phyloP scores from a whole-genome alignment of 441 rosid genomes.

The Arabidopsis hybrid region DNA sequence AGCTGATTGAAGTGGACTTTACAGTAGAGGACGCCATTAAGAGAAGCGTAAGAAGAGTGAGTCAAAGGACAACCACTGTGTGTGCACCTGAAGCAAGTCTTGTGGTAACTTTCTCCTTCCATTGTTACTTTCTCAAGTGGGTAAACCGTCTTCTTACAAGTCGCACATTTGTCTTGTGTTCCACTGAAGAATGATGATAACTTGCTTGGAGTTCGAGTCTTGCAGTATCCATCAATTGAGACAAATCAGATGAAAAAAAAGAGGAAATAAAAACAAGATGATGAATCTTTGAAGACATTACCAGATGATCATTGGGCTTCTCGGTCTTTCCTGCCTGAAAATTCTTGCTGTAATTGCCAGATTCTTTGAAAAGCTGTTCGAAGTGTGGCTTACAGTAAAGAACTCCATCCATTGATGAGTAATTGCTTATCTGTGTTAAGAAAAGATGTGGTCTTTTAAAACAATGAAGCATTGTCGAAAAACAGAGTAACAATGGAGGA shows the following conservation, averaged over 20 bases:
- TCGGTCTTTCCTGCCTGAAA: constrained; percentile 58
- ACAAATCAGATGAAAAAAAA: constrained; percentile 1
- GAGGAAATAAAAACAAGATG: neutral
- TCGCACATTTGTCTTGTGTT: constrained; percentile 49
- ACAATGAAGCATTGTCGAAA: neutral
- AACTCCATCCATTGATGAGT: constrained; percentile 98
- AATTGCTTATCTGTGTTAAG: constrained; percentile 77
- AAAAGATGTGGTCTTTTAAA: neutral
- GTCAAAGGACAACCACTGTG: constrained; percentile 87
- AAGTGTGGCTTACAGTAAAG: constrained; percentile 92
- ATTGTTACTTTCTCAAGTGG: constrained; percentile 67
- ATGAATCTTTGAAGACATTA: neutral
- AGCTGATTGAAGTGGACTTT: constrained; percentile 92
- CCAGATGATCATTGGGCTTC: constrained; percentile 39
- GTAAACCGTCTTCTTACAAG: constrained; percentile 46
- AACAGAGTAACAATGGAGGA: constrained; percentile 12
- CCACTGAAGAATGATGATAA: constrained; percentile 46
- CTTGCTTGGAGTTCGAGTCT: constrained; percentile 44
- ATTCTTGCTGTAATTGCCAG: constrained; percentile 96
- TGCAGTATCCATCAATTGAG: neutral
- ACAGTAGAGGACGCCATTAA: constrained; percentile 89
- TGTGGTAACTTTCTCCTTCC: constrained; percentile 94
- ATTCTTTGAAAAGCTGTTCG: constrained; percentile 96
- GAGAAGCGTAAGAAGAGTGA: constrained; percentile 93
- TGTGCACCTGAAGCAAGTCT: constrained; percentile 90